Evolutionary conservation across 2,329 filamentous ascomycete genomes (phyloP), one percentile per base, ranked within the genome.

Genomic region (Xylariales sp.): DNA sequence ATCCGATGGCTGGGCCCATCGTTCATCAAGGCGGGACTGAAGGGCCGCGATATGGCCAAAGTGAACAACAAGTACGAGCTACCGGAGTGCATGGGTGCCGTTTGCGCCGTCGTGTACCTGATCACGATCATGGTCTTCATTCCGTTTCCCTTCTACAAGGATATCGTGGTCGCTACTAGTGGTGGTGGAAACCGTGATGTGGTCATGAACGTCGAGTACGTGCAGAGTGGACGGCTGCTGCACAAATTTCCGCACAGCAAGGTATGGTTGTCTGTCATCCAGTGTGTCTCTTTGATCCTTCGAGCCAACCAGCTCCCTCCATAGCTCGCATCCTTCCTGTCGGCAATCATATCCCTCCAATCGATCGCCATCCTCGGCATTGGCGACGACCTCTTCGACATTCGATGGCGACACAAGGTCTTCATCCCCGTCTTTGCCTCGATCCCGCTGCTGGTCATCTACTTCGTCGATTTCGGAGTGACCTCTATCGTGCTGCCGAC

Each of bases 361-460:
- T 86, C 84, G 33, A 88, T 94, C 48, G 86, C 89, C 36, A 83
- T 97, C 44, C 83, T 98, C 24, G 93, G 93, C 41, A 84, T 98
- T 46, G 87, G 88, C 51, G 93, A 98, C 65, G 93, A 98, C 66
- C 78, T 96, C 38, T 95, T 98, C 65, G 93, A 98, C 64, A 95
- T 98, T 58, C 82, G 93, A 59, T 98, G 93, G 93, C 85, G 93
- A 40, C 91, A 98, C 75, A 98, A 98, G 70, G 89, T 96, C 67
- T 86, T 96, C 71, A 96, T 98, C 54, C 93, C 93, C 5, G 93
- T 88, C 44, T 86, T 98, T 54, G 90, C 90, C 43, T 85, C 88
- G 34, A 88, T 97, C 46, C 93, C 93, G 12, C 84, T 97, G 65
- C 82, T 98, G 9, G 87, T 95, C 48, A 86, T 98, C 54, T 98